Percentiles rank a stretch among this genome's conserved stretches.
These are phyloP conservation scores for Starmerella floris DNA, from an alignment of 805 yeast species.

Conservation along the genomic window DNA sequence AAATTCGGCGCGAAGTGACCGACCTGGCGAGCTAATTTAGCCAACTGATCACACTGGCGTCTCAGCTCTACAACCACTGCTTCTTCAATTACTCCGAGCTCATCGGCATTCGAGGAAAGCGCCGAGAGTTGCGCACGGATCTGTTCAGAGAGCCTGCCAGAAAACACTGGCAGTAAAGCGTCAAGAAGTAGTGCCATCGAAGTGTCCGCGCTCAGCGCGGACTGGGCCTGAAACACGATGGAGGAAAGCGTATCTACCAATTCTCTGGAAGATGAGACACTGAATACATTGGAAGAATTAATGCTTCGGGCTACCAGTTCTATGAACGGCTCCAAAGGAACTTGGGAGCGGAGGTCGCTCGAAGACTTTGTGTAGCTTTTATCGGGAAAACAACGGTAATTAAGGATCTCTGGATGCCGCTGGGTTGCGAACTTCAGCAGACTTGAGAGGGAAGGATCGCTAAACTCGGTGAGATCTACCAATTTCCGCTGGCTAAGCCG, in stretches of 20 bases:
- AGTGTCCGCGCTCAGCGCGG: conserved; percentile 5
- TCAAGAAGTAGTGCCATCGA: conserved; percentile 10
- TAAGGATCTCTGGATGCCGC: neutral
- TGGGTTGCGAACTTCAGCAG: neutral
- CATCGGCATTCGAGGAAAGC: too few species aligned
- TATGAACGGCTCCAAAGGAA: conserved; percentile 1
- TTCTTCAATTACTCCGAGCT: too few species aligned
- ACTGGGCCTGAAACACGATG: conserved; percentile 10
- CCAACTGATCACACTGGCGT: neutral
- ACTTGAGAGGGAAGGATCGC: neutral
- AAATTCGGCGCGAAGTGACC: neutral
- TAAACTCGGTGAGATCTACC: conserved; percentile 13
- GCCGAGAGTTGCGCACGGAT: too few species aligned
- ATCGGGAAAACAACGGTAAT: conserved; percentile 10
- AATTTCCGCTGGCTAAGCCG: conserved; percentile 12
- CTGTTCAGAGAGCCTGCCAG: neutral
- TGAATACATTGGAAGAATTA: neutral
- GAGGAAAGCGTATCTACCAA: conserved; percentile 2
- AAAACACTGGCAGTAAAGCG: conserved; percentile 8
- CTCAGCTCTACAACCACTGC: neutral
- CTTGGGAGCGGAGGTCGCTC: neutral
- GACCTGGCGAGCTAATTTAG: conserved; percentile 1
- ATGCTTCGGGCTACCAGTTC: neutral
- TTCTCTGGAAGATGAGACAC: neutral
- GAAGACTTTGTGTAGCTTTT: conserved; percentile 8